Evolutionary conservation across 2,329 filamentous ascomycete species (phyloP), one percentile per base, ranked within the genome.

Genomic region (Arthrobotrys sinensis): DNA sequence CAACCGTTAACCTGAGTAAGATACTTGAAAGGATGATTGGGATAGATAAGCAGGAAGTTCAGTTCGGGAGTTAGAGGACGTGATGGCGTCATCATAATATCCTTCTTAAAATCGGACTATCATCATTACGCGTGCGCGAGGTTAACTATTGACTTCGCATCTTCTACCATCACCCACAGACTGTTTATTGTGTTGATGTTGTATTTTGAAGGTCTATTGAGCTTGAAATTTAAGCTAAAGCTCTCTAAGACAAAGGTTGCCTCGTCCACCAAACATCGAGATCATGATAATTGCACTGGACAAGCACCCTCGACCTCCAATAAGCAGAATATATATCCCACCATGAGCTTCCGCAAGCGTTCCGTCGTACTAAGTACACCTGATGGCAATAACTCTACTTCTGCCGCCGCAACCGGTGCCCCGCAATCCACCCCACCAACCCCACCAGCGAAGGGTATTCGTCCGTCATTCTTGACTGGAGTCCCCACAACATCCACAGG

Each of bases 401-500:
- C 52, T 10, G 6, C 4, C 38, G 6, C 52, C n/a, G 19, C 52
- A 19, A 3, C 62, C 45, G 53, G 12, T 43, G 81, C 82, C 73
- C 82, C 83, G 55, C 48, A 16, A 62, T 50, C 66, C 11, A 50
- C 71, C 63, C 65, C 77, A 11, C 68, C 76, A 57, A 73, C 65
- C 32, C 73, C 78, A 34, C 60, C 66, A 52, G 43, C 69, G 16
- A 60, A 80, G 5, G 81, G 81, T 75, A 88, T 94, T 21, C 90
- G 95, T 62, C 93, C 95, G 14, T 99, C 96, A 11, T 93, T 94
- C 55, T 86, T 97, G 36, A 94, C 97, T 83, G 95, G 95, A 70
- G 91, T 94, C 57, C 88, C 90, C 43, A 97, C 93, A 6, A 98
- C 92, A 1, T 99, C 96, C 0, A 98, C 96, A 0, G 96, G 96